These are phyloP conservation scores for Gamsiella multidivaricata DNA, from an alignment of 192 early-diverging fungal species.

Conservation along the genomic window DNA sequence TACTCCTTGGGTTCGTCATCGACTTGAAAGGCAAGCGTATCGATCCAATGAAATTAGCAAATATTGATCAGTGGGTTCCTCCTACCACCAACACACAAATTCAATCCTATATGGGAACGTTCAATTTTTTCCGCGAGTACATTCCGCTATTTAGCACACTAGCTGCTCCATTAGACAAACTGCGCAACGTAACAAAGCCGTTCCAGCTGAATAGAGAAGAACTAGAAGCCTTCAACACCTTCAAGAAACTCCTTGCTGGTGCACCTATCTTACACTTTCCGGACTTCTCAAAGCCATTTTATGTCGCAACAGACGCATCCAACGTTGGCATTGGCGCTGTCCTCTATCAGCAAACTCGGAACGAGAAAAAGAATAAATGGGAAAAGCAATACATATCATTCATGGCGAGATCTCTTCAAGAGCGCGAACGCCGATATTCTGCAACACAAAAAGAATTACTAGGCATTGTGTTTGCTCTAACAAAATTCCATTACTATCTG, in stretches of 20 bases:
- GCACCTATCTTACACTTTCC: constrained; percentile 35
- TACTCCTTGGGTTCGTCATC: constrained; percentile 18
- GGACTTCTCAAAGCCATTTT: constrained; percentile 22
- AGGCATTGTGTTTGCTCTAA: constrained; percentile 31
- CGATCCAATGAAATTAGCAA: constrained; percentile 14
- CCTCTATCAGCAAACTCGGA: constrained; percentile 31
- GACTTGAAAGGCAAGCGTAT: constrained; percentile 1
- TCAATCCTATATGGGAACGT: constrained; percentile 18
- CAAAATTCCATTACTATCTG: constrained; percentile 51
- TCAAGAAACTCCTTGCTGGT: neutral
- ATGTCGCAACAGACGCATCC: constrained; percentile 54
- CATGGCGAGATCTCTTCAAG: constrained; percentile 18
- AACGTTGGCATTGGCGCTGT: constrained; percentile 44
- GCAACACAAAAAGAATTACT: constrained; percentile 49
- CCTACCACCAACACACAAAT: constrained; percentile 29
- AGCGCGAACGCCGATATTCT: constrained; percentile 30
- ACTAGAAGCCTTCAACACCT: neutral
- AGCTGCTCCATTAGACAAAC: constrained; percentile 25
- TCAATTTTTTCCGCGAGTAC: constrained; percentile 34
- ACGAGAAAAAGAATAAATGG: neutral
- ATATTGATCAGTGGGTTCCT: constrained; percentile 17
- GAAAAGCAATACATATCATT: constrained; percentile 27
- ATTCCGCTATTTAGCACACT: constrained; percentile 27
- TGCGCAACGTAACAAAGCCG: neutral
- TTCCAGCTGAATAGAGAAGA: constrained; percentile 3